These are phyloP conservation scores for Rhododendron griersonianum DNA, from an alignment of 148 eudicot species.

Conservation along the genomic window DNA sequence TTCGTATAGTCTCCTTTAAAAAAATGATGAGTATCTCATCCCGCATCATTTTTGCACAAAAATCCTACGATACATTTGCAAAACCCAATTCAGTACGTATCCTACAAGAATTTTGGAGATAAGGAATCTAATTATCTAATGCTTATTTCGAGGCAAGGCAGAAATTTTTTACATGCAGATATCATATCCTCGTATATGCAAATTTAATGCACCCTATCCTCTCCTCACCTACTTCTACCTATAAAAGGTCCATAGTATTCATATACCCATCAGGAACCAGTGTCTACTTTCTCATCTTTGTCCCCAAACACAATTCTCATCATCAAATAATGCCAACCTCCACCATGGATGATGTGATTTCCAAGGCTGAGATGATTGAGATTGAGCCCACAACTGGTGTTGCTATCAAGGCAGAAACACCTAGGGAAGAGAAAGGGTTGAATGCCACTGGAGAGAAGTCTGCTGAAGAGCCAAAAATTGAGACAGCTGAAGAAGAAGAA, in stretches of 20 bases:
- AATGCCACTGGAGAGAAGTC: constrained; percentile 5
- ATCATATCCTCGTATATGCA: not conserved
- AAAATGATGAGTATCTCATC: too few relatives aligned
- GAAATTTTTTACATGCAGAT: not conserved
- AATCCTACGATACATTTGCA: too few relatives aligned
- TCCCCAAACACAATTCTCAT: not conserved
- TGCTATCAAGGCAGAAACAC: not conserved
- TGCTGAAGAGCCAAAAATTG: constrained; percentile 10
- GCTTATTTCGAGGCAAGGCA: constrained; percentile 13
- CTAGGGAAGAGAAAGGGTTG: constrained; percentile 11
- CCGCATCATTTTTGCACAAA: too few relatives aligned
- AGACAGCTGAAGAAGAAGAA: not conserved
- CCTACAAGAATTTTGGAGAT: not conserved
- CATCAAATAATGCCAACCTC: constrained; percentile 22
- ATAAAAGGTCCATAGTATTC: constrained; percentile 5
- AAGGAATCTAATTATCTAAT: not conserved
- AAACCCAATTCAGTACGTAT: too few relatives aligned
- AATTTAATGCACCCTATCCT: constrained; percentile 17
- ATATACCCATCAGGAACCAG: not conserved
- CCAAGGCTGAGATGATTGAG: constrained; percentile 27
- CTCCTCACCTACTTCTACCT: constrained; percentile 12
- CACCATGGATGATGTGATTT: constrained; percentile 24
- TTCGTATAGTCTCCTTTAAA: too few relatives aligned
- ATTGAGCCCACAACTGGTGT: constrained; percentile 26
- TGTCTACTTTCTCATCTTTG: not conserved